Conservation (phyloP, 352 stramenopile genomes). For the Globisporangium irregulare region DNA sequence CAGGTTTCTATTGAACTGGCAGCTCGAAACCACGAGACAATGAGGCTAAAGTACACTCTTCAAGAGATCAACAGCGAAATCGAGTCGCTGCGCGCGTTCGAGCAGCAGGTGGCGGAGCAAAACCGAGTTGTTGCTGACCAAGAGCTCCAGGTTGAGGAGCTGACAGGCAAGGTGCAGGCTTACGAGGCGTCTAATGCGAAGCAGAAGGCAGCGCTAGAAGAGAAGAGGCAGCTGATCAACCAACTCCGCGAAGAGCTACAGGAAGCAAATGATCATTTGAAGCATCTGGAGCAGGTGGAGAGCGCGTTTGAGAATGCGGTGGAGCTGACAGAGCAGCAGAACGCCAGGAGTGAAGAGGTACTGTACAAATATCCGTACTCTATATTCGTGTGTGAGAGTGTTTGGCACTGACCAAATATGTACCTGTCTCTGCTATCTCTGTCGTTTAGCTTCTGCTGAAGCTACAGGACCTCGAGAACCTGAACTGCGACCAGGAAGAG, state of each 20-base stretch:
- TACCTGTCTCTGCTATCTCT: neutral
- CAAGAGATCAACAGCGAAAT: neutral
- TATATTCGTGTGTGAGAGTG: neutral
- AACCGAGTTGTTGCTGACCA: neutral
- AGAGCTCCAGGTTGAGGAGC: neutral
- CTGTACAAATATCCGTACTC: neutral
- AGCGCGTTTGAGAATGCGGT: slow-evolving; percentile 24
- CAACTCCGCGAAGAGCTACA: slow-evolving; percentile 3
- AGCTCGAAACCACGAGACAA: slow-evolving; percentile 8
- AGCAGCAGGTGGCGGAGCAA: slow-evolving; percentile 6
- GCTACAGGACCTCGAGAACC: slow-evolving; percentile 17
- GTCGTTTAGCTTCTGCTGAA: slow-evolving; percentile 17
- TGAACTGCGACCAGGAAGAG: slow-evolving; percentile 27
- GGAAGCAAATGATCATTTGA: no score
- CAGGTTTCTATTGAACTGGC: slow-evolving; percentile 1
- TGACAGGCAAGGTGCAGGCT: neutral
- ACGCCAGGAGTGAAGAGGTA: slow-evolving; percentile 33
- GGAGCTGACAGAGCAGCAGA: slow-evolving; percentile 34
- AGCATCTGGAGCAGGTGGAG: slow-evolving; percentile 20
- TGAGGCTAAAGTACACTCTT: neutral
- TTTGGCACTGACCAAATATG: neutral
- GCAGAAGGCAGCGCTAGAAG: neutral
- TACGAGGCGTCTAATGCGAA: neutral
- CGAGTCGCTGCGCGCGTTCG: slow-evolving; percentile 4
- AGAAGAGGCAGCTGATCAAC: neutral